These are phyloP conservation scores for Tilletiaria anomala DNA, from an alignment of 1,284 basidiomycete species.

Conservation along the genomic window DNA sequence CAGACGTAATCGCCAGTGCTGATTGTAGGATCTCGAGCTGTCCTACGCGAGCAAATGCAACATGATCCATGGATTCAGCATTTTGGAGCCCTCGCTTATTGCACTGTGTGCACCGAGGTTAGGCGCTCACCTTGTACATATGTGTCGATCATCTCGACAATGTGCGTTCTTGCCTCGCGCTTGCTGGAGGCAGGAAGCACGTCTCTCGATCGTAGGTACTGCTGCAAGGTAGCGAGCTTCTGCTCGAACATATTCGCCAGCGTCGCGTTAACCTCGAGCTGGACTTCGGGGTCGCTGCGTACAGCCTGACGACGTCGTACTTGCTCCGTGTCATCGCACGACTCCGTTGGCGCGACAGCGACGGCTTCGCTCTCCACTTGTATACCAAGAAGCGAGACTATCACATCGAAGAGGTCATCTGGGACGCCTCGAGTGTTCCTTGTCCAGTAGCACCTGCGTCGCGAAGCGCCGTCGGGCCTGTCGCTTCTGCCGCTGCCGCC, in stretches of 20 bases:
- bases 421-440: neutral
- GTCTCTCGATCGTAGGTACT: too few relatives aligned
- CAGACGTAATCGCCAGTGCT: too few relatives aligned
- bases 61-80: too few relatives aligned
- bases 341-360: neutral
- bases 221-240: neutral
- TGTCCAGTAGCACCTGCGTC: neutral
- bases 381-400: neutral
- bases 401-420: slow-evolving; percentile 1
- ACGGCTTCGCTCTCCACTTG: too few relatives aligned
- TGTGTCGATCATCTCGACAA: too few relatives aligned
- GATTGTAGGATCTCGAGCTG: too few relatives aligned
- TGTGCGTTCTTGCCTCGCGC: too few relatives aligned
- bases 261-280: neutral
- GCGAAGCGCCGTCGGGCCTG: neutral
- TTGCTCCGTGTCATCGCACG: neutral
- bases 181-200: too few relatives aligned
- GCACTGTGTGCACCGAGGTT: too few relatives aligned
- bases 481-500: neutral
- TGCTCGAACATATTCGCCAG: neutral
- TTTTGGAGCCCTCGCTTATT: too few relatives aligned
- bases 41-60: too few relatives aligned
- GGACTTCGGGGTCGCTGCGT: neutral
- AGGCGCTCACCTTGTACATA: too few relatives aligned
- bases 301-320: neutral